Base-by-base conservation (phyloP, 202 grass and related monocot genomes). In the Dendrocalamus latiflorus region DNA sequence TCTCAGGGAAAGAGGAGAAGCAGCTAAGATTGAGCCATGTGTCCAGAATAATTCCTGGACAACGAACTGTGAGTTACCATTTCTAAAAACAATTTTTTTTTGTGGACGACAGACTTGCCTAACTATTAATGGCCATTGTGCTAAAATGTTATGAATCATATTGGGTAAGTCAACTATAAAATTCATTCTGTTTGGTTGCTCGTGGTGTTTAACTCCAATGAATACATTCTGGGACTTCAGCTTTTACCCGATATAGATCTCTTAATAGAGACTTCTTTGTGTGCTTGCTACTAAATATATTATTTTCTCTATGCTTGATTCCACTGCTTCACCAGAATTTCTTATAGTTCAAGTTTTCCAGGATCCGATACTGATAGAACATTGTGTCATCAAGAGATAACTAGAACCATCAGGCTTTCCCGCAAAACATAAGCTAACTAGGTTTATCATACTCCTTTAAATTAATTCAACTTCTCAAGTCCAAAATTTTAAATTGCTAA, bases 1-100 rank as follows among this genome's bases (percentile, higher is more conserved):
- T 99, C 85, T 99, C 96, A 69, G 96, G 93, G 28, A 99, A 96
- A 92, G 96, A 99, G 78, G 96, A 99, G 88, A 99, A 99, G 76
- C 93, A 93, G 83, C 86, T 99, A 83, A 96, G 89, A 81, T 79
- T 99, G 81, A 99, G 87, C 81, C 96, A 99, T 92, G 93, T 99
- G 66, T 92, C 96, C 74, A 93, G 91, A 86, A 99, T 99, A 99
- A n/a, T n/a, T n/a, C n/a, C n/a, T n/a, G n/a, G n/a, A n/a, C n/a
- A n/a, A n/a, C n/a, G n/a, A n/a, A n/a, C 97, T 74, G 97, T 99
- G 86, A 99, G 93, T 75, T 70, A 72, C 30, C 68, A 10, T 66
- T 87, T 53, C 25, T 48, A n/a, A 60, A 48, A 64, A 42, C 36
- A 59, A 13, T 11, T 20, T 41, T 65, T n/a, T 67, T 68, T 16